These are phyloP conservation scores for Arabidopsis suecica DNA, from an alignment of 345 rosid species.

Conservation along the genomic window DNA sequence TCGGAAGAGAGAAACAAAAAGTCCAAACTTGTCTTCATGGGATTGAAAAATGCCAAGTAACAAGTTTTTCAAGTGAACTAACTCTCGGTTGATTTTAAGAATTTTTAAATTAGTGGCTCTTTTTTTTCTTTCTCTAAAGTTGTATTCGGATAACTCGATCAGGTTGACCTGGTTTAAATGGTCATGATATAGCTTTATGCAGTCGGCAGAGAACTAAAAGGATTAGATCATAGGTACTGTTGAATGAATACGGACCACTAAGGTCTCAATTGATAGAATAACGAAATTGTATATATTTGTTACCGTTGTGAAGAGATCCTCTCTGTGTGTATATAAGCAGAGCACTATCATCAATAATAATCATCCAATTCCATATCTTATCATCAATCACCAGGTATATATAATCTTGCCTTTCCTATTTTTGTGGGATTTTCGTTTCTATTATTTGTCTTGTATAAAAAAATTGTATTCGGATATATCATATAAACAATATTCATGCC, in stretches of 20 bases:
- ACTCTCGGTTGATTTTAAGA: neutral
- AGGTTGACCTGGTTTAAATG: no score
- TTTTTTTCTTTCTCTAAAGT: no score
- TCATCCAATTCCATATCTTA: no score
- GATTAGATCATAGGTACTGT: slow-evolving; percentile 32
- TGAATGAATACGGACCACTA: slow-evolving; percentile 22
- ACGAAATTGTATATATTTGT: no score
- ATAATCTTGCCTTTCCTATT: slow-evolving; percentile 22
- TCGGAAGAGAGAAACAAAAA: neutral
- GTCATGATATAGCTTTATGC: neutral
- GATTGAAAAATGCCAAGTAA: neutral
- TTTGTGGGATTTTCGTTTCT: slow-evolving; percentile 8
- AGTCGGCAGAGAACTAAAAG: slow-evolving; percentile 22
- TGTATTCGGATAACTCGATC: no score
- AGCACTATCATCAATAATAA: no score
- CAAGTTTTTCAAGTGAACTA: neutral
- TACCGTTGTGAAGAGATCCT: no score
- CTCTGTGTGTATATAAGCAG: no score
- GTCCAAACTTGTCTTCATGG: neutral
- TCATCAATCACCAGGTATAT: slow-evolving; percentile 32
- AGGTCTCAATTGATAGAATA: slow-evolving; percentile 14
- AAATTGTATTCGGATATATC: neutral
- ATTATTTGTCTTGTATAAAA: neutral
- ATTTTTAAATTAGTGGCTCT: neutral
- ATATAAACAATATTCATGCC: neutral